Base-by-base conservation (phyloP, 805 yeast genomes). In the Starmera quercuum region DNA sequence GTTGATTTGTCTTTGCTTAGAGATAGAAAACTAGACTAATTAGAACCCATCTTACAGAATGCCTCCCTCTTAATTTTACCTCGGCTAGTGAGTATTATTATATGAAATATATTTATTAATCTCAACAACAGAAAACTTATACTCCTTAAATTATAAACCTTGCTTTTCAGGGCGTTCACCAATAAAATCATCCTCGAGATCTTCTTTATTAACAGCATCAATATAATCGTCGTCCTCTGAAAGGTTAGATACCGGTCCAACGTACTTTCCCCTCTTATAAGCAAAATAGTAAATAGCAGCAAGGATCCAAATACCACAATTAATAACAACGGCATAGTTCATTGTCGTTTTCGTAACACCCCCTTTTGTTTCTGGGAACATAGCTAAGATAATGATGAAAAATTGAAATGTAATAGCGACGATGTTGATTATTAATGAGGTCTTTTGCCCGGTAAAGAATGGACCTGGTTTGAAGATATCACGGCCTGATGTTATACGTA, bases 271-370 rank as follows among this genome's bases (percentile, higher is more conserved):
- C 4, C 67, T 66, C 4, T 76, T 80, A 46, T 66, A 66, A 7
- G 61, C 53, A 35, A 52, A 64, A 53, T 72, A 77, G 51, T 76
- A 76, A 1, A 65, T 35, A 29, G 64, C 44, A 3, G 78, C 62
- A 20, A 74, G 56, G 6, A 70, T 40, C 79, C 80, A 73, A 16
- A 72, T 67, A 3, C 76, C 76, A 14, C 71, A 70, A 26, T 73
- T 75, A 37, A 78, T 75, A 4, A 73, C 81, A 44, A 67, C 67
- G 0, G 83, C 73, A 51, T 78, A 79, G 54, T 79, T 79, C 86
- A 79, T 78, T 15, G 71, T 76, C 79, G 47, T 66, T 64, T 7
- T 61, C 52, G 33, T 51, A 63, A 49, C 54, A 4, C 47, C 35
- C n/a, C 37, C 25, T 21, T 56, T 53, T 26, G 48, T 46, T 16